Conservation (phyloP, 306 rosid species). For the Hippophae gyantsensis region DNA sequence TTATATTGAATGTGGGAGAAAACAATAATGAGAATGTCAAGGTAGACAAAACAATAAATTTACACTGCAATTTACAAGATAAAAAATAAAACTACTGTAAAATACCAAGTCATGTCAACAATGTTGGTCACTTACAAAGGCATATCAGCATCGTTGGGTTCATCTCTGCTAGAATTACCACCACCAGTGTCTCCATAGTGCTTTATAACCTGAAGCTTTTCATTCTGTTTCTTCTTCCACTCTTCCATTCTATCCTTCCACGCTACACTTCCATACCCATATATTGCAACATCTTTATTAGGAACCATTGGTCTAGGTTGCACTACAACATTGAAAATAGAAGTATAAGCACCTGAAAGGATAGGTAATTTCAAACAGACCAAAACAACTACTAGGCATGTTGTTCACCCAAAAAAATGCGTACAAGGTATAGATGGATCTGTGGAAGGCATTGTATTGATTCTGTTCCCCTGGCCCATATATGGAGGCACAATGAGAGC, state of each 20-base stretch:
- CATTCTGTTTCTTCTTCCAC: constrained; percentile 85
- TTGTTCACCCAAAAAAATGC: constrained; percentile 18
- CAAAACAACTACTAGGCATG: background rate
- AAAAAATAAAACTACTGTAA: background rate
- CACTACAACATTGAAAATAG: constrained; percentile 31
- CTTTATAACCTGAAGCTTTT: constrained; percentile 84
- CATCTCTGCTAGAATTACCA: constrained; percentile 45
- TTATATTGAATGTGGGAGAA: constrained; percentile 8
- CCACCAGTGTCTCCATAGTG: constrained; percentile 60
- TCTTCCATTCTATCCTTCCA: constrained; percentile 98
- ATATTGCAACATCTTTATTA: constrained; percentile 81
- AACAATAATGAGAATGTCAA: constrained; percentile 4
- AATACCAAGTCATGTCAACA: too few relatives aligned
- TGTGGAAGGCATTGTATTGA: constrained; percentile 54
- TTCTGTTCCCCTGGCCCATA: constrained; percentile 57
- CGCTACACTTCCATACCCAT: constrained; percentile 94
- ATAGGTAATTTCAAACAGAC: background rate
- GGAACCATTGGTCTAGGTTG: constrained; percentile 97
- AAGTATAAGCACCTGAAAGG: constrained; percentile 14
- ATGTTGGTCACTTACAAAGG: constrained; percentile 53
- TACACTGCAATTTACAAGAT: background rate
- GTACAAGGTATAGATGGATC: constrained; percentile 64
- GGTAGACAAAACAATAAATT: background rate
- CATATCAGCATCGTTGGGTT: constrained; percentile 61
- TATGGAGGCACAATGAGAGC: constrained; percentile 81